These are phyloP conservation scores for Aureobasidium vineae DNA, from an alignment of 2,329 filamentous ascomycete genomes.

Conservation along the genomic window DNA sequence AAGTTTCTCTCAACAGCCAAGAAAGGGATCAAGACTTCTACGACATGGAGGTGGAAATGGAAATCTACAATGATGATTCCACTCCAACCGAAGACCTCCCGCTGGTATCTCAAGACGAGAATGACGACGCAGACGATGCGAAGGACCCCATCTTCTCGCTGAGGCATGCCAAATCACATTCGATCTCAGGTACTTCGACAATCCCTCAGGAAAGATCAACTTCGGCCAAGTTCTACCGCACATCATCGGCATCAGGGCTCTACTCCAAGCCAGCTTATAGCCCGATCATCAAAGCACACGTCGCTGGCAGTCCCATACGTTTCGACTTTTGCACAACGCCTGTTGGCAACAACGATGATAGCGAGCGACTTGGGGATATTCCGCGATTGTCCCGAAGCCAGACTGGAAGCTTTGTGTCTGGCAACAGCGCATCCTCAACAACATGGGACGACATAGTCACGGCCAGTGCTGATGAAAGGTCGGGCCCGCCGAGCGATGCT, in stretches of 20 bases:
- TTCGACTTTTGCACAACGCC: not conserved
- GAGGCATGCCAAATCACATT: slow-evolving; percentile 12
- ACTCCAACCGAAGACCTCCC: slow-evolving; percentile 14
- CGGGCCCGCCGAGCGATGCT: not conserved
- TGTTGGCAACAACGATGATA: slow-evolving; percentile 24
- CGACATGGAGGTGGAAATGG: slow-evolving; percentile 1
- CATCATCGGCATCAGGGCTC: slow-evolving; percentile 2
- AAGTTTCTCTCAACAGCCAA: not conserved
- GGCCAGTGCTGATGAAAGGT: not conserved
- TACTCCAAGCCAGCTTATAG: slow-evolving; percentile 18
- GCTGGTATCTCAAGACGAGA: slow-evolving; percentile 11
- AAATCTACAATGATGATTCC: not conserved
- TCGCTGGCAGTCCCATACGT: slow-evolving; percentile 2
- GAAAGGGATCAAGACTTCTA: slow-evolving; percentile 9
- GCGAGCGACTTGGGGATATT: slow-evolving; percentile 14
- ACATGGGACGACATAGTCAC: slow-evolving; percentile 2
- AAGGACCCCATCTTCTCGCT: not conserved
- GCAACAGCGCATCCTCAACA: not conserved
- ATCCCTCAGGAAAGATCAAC: not conserved
- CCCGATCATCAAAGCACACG: slow-evolving; percentile 12
- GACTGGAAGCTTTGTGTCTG: not conserved
- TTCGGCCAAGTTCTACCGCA: slow-evolving; percentile 29
- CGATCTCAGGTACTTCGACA: slow-evolving; percentile 24
- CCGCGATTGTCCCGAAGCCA: not conserved
- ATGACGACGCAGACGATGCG: not conserved